Base-by-base conservation (phyloP, 495 filamentous ascomycete genomes). In the Talaromyces borbonicus region DNA sequence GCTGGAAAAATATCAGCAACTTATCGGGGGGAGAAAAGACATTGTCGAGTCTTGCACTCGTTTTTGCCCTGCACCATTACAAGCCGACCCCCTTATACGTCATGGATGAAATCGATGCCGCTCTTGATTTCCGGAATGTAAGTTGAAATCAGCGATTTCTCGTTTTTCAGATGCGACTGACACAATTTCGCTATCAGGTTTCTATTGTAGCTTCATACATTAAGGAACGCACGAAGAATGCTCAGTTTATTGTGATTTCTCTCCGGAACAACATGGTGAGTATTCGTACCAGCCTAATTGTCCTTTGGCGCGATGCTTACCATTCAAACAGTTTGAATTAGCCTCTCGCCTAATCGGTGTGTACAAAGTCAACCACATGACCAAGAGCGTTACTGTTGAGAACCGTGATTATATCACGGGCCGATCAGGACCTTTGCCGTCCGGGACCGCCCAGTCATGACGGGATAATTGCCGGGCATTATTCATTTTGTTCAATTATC, bases 361-460 rank as follows among this genome's bases (percentile, higher is more conserved):
- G 37, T 98, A 98, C 66, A 98, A 98, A 68, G 92, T 98, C 59
- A 97, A 96, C 66, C 92, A 98, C 65, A 98, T 97, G 92, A 95
- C 88, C 32, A 95, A 94, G 79, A 90, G 84, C 57, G 87, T 95
- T 3, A 92, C 88, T n/a, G 88, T 95, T 36, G 87, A 95, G 61
- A 95, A 95, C 62, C 74, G 71, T 48, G 86, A 95, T 57, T 95
- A 90, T 52, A 83, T 90, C 47, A 68, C 59, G 11, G 61, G 66
- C 47, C 67, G 65, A 46, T 68, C 43, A n/a, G 26, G 14, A 12
- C 22, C 31, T 8, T 35, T 20, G 4, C 30, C 41, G 32, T 25
- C 41, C 8, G 26, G 26, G 12, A 16, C 43, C 3, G 24, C 43
- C 8, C 43, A 46, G 20, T 46, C 29, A 29, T 46, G 19, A 32